These are phyloP conservation scores for Tilletia setariae DNA, from an alignment of 1,284 basidiomycete species.

Conservation along the genomic window DNA sequence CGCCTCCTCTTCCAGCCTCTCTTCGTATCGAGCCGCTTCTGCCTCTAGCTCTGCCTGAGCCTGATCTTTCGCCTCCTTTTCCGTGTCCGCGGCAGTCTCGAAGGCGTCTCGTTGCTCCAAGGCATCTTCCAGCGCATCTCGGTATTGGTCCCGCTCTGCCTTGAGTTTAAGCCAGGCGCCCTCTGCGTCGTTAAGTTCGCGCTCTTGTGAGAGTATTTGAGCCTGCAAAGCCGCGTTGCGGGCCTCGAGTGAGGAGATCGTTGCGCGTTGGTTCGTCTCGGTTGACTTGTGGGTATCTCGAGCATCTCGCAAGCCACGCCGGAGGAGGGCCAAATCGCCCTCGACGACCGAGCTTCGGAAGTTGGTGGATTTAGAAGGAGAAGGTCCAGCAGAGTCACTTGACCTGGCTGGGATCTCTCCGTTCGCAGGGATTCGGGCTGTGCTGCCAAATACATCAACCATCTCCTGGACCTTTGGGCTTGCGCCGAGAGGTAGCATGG, in stretches of 20 bases:
- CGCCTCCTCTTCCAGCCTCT: conserved; percentile 13
- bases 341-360: conserved; percentile 11
- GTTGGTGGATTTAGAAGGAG: conserved; percentile 7
- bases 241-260: conserved; percentile 56
- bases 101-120: not conserved
- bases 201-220: conserved; percentile 61
- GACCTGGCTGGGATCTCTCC: not conserved
- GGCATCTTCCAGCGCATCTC: conserved; percentile 2
- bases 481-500: not conserved
- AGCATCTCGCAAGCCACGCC: conserved; percentile 5
- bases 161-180: conserved; percentile 18
- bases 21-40: not conserved
- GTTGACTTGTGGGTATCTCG: conserved; percentile 13
- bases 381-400: not conserved
- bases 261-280: conserved; percentile 1
- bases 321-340: not conserved
- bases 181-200: conserved; percentile 60
- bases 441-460: conserved; percentile 11
- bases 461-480: conserved; percentile 10
- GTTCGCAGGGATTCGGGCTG: not conserved
- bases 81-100: conserved; percentile 8
- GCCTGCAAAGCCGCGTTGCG: conserved; percentile 67
- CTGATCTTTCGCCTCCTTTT: conserved; percentile 11
- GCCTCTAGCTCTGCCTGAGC: conserved; percentile 12
- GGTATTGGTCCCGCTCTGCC: not conserved